These are phyloP conservation scores for Aspergillus cristatus DNA, from an alignment of 495 filamentous ascomycete genomes.

Conservation along the genomic window DNA sequence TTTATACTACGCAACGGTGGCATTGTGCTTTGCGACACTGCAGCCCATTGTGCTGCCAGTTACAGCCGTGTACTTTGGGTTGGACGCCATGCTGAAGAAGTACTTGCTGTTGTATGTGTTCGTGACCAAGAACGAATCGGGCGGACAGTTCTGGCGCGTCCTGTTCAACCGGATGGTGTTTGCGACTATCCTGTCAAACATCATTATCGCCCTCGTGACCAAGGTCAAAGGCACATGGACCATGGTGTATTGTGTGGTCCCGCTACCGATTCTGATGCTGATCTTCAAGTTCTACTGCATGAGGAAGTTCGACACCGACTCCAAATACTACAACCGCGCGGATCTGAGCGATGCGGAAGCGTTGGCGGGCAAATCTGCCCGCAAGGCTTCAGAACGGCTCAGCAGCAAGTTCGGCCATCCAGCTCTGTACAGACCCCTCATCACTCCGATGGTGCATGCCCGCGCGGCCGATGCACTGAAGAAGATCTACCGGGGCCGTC, in stretches of 20 bases:
- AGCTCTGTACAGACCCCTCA: conserved; percentile 76
- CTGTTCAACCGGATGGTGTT: conserved; percentile 89
- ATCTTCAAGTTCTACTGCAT: conserved; percentile 83
- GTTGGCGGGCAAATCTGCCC: conserved; percentile 35
- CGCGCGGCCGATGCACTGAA: conserved; percentile 76
- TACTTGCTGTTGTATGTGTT: conserved; percentile 93
- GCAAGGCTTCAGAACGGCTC: conserved; percentile 59
- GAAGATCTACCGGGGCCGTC: conserved; percentile 69
- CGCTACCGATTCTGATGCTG: conserved; percentile 71
- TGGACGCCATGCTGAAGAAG: conserved; percentile 89
- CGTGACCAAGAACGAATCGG: conserved; percentile 91
- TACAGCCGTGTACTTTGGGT: conserved; percentile 77
- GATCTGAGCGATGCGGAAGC: conserved; percentile 48
- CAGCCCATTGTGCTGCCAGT: conserved; percentile 89
- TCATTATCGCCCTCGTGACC: conserved; percentile 65
- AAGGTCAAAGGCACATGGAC: conserved; percentile 49
- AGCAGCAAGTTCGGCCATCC: conserved; percentile 82
- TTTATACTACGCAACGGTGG: conserved; percentile 85
- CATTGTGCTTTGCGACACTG: conserved; percentile 73
- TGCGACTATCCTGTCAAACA: conserved; percentile 66
- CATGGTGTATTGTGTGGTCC: conserved; percentile 58
- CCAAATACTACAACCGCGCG: conserved; percentile 65
- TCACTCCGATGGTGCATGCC: conserved; percentile 93
- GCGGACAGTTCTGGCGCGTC: conserved; percentile 86
- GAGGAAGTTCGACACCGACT: conserved; percentile 62